Percentiles rank a stretch among this genome's conserved stretches.
phyloP scores from a whole-genome alignment of 1,284 basidiomycete species.

The Tilletia caries region DNA sequence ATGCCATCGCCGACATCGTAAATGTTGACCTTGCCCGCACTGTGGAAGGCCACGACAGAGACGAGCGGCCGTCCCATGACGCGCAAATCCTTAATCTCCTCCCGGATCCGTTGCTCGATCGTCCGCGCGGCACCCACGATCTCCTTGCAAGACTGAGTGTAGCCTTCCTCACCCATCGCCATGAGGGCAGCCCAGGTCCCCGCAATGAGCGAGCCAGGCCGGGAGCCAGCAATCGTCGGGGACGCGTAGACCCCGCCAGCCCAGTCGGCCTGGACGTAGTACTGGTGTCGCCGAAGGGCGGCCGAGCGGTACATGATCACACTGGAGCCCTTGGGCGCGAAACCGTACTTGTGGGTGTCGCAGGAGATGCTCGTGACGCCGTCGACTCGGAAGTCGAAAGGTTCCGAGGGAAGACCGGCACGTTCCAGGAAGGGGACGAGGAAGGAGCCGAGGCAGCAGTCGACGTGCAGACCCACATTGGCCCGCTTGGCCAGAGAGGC shows the following conservation, averaged over 20 bases:
- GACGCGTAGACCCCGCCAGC: constrained; percentile 52
- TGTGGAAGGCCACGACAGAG: constrained; percentile 83
- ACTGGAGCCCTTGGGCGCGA: constrained; percentile 50
- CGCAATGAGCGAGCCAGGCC: constrained; percentile 87
- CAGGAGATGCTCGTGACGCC: constrained; percentile 51
- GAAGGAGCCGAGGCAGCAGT: constrained; percentile 55
- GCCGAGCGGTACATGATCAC: constrained; percentile 44
- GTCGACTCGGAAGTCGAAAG: constrained; percentile 51
- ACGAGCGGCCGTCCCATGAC: constrained; percentile 84
- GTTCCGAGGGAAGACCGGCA: constrained; percentile 44
- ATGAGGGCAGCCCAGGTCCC: constrained; percentile 96
- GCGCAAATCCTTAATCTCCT: constrained; percentile 69
- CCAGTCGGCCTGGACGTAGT: constrained; percentile 52
- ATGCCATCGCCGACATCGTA: constrained; percentile 87
- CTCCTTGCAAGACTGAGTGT: constrained; percentile 76
- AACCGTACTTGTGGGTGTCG: constrained; percentile 54
- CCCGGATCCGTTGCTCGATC: constrained; percentile 66
- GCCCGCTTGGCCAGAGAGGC: constrained; percentile 71
- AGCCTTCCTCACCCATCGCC: constrained; percentile 85
- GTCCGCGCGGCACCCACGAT: constrained; percentile 73
- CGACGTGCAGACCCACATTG: constrained; percentile 81
- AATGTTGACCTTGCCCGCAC: constrained; percentile 62
- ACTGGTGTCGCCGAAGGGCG: constrained; percentile 47
- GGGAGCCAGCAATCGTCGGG: constrained; percentile 52
- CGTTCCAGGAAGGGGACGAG: constrained; percentile 49